Evolutionary conservation across 1,139 yeast species (phyloP).

Genomic region (Protomyces pachydermus): DNA sequence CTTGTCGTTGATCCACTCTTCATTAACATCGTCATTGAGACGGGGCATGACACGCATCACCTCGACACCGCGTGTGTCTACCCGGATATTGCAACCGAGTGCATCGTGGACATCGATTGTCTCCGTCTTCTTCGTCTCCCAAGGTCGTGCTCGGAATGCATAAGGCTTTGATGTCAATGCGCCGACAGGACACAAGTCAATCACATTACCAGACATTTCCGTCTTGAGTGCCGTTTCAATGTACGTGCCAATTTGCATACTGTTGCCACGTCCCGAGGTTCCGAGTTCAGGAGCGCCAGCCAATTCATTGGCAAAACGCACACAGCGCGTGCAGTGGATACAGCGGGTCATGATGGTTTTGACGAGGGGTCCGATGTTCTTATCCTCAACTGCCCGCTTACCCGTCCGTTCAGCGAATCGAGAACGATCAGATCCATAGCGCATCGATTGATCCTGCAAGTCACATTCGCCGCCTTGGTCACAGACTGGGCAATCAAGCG

Average conservation of each 20-base stretch:
- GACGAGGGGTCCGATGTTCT: slow-evolving; percentile 83
- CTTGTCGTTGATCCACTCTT: slow-evolving; percentile 90
- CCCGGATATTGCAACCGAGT: slow-evolving; percentile 74
- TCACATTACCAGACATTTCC: slow-evolving; percentile 81
- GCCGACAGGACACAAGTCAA: slow-evolving; percentile 89
- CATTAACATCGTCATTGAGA: slow-evolving; percentile 78
- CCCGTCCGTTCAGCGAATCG: slow-evolving; percentile 76
- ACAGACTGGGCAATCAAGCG: slow-evolving; percentile 87
- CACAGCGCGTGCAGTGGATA: slow-evolving; percentile 90
- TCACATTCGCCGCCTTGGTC: slow-evolving; percentile 96
- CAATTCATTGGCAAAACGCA: slow-evolving; percentile 81
- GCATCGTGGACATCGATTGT: slow-evolving; percentile 83
- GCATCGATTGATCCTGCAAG: slow-evolving; percentile 77
- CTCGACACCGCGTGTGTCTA: slow-evolving; percentile 82
- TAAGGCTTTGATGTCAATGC: slow-evolving; percentile 87
- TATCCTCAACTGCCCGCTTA: slow-evolving; percentile 85
- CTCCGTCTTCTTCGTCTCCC: slow-evolving; percentile 90
- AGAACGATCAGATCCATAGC: slow-evolving; percentile 84
- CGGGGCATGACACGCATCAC: slow-evolving; percentile 86
- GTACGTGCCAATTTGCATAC: slow-evolving; percentile 86
- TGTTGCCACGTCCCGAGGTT: slow-evolving; percentile 84
- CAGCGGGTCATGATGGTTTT: slow-evolving; percentile 92
- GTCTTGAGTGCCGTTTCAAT: slow-evolving; percentile 79
- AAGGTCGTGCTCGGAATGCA: slow-evolving; percentile 86
- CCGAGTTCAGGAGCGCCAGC: slow-evolving; percentile 94